Evolutionary conservation across 2,329 filamentous ascomycete genomes (phyloP).

Genomic region (Cladophialophora chaetospira): DNA sequence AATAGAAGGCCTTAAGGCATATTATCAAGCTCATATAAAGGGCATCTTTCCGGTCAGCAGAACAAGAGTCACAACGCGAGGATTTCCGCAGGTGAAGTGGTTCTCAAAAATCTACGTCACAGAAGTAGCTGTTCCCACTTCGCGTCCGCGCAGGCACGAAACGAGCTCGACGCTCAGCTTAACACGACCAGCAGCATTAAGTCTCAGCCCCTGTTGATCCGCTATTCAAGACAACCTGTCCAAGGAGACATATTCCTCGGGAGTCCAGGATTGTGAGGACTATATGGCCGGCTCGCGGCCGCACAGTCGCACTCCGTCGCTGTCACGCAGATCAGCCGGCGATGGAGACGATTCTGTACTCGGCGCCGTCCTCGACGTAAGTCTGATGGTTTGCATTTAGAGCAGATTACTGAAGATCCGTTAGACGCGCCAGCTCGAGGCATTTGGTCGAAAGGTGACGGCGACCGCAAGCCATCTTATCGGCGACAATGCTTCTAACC

Average conservation of each 20-base stretch:
- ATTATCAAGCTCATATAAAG: background rate
- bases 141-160: background rate
- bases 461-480: conserved; percentile 92
- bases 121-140: conserved; percentile 1
- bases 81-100: conserved; percentile 4
- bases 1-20: no score
- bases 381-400: no score
- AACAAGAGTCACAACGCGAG: conserved; percentile 1
- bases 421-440: conserved; percentile 88
- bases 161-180: background rate
- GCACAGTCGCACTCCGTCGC: conserved; percentile 48
- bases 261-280: background rate
- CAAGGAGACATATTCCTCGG: background rate
- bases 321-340: conserved; percentile 41
- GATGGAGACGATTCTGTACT: conserved; percentile 48
- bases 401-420: no score
- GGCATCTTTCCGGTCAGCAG: conserved; percentile 9
- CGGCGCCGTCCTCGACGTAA: conserved; percentile 51
- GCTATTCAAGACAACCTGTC: background rate
- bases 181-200: background rate
- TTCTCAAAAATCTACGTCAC: background rate
- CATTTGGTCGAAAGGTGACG: conserved; percentile 91
- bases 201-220: no score
- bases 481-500: conserved; percentile 58
- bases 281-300: conserved; percentile 45